These are phyloP conservation scores for Penicillium sp. DNA, from an alignment of 2,329 filamentous ascomycete genomes.

Conservation along the genomic window DNA sequence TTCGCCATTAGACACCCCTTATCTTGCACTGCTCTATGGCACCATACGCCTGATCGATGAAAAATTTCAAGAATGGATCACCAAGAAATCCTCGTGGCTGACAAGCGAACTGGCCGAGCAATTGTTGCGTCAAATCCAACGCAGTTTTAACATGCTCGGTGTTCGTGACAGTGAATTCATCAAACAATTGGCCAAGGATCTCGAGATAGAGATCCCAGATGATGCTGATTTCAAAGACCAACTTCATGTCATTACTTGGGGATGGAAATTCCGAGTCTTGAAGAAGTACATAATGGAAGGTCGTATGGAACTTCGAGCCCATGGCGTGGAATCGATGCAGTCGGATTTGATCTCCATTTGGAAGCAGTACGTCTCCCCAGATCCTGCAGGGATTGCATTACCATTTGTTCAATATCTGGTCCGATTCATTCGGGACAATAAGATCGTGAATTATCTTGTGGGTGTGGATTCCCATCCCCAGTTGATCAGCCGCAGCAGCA, in stretches of 20 bases:
- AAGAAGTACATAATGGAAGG: constrained; percentile 75
- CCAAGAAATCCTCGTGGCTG: constrained; percentile 45
- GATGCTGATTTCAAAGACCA: constrained; percentile 26
- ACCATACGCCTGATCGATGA: constrained; percentile 35
- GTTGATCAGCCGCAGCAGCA: constrained; percentile 75
- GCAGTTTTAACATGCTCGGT: constrained; percentile 33
- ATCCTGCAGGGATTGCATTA: constrained; percentile 44
- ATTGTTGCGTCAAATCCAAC: constrained; percentile 36
- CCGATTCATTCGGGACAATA: constrained; percentile 66
- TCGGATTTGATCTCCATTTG: constrained; percentile 67
- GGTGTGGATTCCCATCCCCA: constrained; percentile 91
- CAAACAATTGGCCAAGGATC: constrained; percentile 35
- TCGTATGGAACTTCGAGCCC: constrained; percentile 86
- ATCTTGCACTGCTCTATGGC: constrained; percentile 27
- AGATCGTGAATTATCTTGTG: constrained; percentile 81
- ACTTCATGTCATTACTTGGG: constrained; percentile 43
- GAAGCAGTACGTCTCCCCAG: constrained; percentile 54
- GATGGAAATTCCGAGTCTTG: constrained; percentile 69
- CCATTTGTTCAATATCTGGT: constrained; percentile 68
- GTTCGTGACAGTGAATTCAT: constrained; percentile 32
- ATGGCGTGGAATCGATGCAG: constrained; percentile 74
- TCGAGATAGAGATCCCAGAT: constrained; percentile 38
- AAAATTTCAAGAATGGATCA: constrained; percentile 40
- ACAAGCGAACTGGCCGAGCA: constrained; percentile 43
- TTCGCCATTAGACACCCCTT: constrained; percentile 16